Percentiles rank a stretch among this genome's conserved stretches.
Evolutionary conservation across 495 filamentous ascomycete genomes (phyloP).

Genomic region (Penicillium nucicola): DNA sequence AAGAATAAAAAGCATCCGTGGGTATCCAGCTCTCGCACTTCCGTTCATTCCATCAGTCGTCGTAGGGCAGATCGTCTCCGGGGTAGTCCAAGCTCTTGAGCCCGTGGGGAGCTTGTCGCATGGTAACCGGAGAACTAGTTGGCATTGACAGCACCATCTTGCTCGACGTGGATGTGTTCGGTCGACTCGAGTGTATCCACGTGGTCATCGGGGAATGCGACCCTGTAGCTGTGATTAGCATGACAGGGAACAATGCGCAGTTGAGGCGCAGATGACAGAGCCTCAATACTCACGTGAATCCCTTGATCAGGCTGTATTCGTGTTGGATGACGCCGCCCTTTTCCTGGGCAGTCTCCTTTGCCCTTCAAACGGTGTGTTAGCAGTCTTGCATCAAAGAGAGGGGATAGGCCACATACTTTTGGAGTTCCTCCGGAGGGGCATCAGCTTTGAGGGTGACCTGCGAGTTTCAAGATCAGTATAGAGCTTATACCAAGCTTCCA

Average conservation of each 20-base stretch:
- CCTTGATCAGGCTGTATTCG: constrained; percentile 83
- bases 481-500: background rate
- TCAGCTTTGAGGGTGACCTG: constrained; percentile 78
- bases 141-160: constrained; percentile 65
- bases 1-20: constrained; percentile 9
- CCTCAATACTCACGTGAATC: constrained; percentile 69
- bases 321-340: constrained; percentile 80
- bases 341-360: constrained; percentile 64
- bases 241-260: background rate
- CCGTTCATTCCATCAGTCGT: background rate
- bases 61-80: background rate
- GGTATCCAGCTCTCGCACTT: background rate
- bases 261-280: too few relatives aligned
- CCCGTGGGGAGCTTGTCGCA: background rate
- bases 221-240: constrained; percentile 48
- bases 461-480: constrained; percentile 14
- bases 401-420: constrained; percentile 46
- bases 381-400: background rate
- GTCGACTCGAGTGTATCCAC: constrained; percentile 58
- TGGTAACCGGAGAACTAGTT: constrained; percentile 44
- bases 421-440: constrained; percentile 57
- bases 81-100: background rate
- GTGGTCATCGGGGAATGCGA: constrained; percentile 65
- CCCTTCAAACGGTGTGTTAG: constrained; percentile 41
- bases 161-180: constrained; percentile 75